A percentile compares a stretch with the other conserved stretches of the same genome.
Conservation (phyloP, 306 rosid genomes). For the Sicyos baderoa region DNA sequence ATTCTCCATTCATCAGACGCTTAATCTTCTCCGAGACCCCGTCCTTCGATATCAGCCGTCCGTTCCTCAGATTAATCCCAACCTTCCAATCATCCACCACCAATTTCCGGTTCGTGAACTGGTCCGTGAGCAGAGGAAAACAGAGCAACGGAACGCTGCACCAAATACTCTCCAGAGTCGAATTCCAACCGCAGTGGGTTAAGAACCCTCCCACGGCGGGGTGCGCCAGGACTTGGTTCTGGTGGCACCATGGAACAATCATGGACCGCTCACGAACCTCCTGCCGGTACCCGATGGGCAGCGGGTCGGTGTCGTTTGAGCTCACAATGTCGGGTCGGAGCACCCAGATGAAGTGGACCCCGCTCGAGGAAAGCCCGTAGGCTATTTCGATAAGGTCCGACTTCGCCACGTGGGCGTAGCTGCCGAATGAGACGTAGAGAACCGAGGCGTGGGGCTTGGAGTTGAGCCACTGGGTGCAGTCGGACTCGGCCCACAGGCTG, state of each 20-base stretch:
- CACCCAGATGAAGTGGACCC: constrained; percentile 42
- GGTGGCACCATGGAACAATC: constrained; percentile 49
- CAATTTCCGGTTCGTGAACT: constrained; percentile 49
- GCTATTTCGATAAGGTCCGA: constrained; percentile 32
- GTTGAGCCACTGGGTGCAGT: constrained; percentile 53
- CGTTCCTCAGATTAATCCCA: constrained; percentile 33
- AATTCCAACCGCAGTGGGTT: constrained; percentile 62
- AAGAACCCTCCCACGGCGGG: constrained; percentile 47
- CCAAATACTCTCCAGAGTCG: constrained; percentile 49
- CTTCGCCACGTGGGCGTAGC: constrained; percentile 41
- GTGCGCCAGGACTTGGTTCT: constrained; percentile 36
- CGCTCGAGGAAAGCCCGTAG: constrained; percentile 35
- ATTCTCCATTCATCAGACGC: constrained; percentile 36
- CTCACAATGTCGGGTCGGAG: constrained; percentile 48
- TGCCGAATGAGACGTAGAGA: constrained; percentile 48
- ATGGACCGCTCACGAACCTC: constrained; percentile 29
- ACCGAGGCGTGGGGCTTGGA: constrained; percentile 41
- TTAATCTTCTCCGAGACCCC: constrained; percentile 29
- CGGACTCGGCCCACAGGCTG: constrained; percentile 54
- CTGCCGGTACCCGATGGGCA: constrained; percentile 36
- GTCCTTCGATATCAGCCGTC: constrained; percentile 16
- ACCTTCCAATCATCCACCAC: constrained; percentile 58
- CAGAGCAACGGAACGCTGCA: constrained; percentile 40
- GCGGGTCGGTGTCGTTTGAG: constrained; percentile 29
- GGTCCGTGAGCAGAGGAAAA: constrained; percentile 48